Evolutionary conservation across 148 eudicot genomes (phyloP).

Genomic region (Talinum fruticosum): DNA sequence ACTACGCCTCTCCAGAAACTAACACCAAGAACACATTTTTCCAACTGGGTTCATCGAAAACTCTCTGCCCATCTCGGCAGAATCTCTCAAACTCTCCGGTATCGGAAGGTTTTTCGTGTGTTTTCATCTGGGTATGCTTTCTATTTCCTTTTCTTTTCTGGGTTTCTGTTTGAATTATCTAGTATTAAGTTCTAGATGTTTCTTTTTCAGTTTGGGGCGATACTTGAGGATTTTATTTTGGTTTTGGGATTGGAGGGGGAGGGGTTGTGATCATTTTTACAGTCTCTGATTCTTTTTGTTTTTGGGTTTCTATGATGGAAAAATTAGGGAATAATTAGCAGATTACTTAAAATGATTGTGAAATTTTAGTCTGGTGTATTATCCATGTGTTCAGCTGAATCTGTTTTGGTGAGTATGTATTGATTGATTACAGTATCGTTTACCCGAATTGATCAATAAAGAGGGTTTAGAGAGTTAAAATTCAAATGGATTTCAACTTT

Average conservation of each 20-base stretch:
- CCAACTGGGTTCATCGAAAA: constrained; percentile 14
- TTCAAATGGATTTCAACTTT: too few species aligned
- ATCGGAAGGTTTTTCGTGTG: constrained; percentile 1
- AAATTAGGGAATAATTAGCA: not conserved
- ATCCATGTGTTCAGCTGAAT: not conserved
- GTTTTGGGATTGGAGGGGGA: too few species aligned
- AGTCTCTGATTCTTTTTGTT: not conserved
- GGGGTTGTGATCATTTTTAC: not conserved
- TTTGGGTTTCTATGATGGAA: not conserved
- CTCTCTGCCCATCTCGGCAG: not conserved
- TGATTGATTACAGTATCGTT: not conserved
- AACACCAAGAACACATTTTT: constrained; percentile 16
- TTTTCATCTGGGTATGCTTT: constrained; percentile 18
- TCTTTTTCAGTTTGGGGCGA: not conserved
- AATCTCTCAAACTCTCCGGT: not conserved
- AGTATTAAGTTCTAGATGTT: not conserved
- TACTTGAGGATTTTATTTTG: too few species aligned
- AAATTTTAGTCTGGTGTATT: not conserved
- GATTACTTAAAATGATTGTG: not conserved
- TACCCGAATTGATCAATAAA: too few species aligned
- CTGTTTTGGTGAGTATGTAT: too few species aligned
- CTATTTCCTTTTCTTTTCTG: not conserved
- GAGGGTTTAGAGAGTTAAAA: too few species aligned
- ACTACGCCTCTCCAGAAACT: not conserved
- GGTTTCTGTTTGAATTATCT: not conserved